Percentiles rank a stretch among this genome's conserved stretches.
Conservation (phyloP, 257 asterid genomes). For the Perilla frutescens region DNA sequence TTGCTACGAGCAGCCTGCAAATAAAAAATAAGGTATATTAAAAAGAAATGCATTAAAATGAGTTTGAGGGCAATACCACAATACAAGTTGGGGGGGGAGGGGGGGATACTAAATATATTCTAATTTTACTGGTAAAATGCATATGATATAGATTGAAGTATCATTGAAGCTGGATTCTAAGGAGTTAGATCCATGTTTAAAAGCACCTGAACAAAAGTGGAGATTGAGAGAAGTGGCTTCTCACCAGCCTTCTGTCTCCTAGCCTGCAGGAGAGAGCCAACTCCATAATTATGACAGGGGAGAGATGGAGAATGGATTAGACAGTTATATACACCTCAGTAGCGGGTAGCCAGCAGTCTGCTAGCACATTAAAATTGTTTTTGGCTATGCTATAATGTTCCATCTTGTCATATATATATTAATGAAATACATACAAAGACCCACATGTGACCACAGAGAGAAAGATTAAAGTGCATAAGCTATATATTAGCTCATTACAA, state of each 20-base stretch:
- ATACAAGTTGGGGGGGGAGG: too few relatives aligned
- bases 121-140: constrained; percentile 1
- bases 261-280: constrained; percentile 57
- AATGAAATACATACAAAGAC: constrained; percentile 12
- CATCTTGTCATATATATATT: constrained; percentile 4
- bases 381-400: constrained; percentile 11
- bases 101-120: too few relatives aligned
- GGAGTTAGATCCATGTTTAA: constrained; percentile 28
- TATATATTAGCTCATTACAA: constrained; percentile 7
- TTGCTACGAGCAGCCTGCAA: constrained; percentile 94
- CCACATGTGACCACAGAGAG: constrained; percentile 4
- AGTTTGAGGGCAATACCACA: neutral
- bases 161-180: constrained; percentile 19
- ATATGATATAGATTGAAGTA: constrained; percentile 25
- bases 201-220: constrained; percentile 79
- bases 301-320: constrained; percentile 22
- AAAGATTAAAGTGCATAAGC: constrained; percentile 7
- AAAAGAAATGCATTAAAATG: constrained; percentile 15
- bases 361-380: constrained; percentile 14
- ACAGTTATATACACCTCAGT: constrained; percentile 23
- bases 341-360: constrained; percentile 31
- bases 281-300: constrained; percentile 26
- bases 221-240: constrained; percentile 81
- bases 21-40: constrained; percentile 20
- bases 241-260: constrained; percentile 91